Evolutionary conservation across 768 basidiomycete genomes (phyloP).

Genomic region (Clitopilus passeckerianus): DNA sequence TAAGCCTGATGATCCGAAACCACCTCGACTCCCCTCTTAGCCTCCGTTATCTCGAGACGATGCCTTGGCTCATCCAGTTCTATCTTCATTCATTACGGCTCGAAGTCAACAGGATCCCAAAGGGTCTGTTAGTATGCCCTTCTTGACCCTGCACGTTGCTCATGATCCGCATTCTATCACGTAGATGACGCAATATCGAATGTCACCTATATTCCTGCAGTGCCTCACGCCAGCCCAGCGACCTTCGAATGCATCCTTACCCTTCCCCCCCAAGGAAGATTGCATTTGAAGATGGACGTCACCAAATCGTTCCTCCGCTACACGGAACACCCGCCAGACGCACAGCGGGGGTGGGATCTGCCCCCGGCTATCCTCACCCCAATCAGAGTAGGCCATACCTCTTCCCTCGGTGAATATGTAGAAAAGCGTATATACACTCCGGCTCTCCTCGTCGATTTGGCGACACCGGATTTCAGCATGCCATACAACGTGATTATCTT

Average conservation of each 20-base stretch:
- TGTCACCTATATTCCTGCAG: conserved; percentile 62
- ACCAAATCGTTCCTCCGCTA: conserved; percentile 85
- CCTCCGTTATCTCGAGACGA: conserved; percentile 79
- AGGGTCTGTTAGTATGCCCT: conserved; percentile 30
- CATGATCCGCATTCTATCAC: background rate
- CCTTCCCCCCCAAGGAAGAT: conserved; percentile 63
- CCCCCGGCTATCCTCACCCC: conserved; percentile 78
- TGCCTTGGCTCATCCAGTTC: conserved; percentile 90
- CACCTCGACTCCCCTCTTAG: conserved; percentile 35
- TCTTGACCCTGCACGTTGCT: background rate
- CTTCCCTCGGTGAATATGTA: conserved; percentile 9
- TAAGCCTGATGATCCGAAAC: conserved; percentile 67
- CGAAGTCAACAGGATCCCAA: conserved; percentile 36
- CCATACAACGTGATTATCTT: conserved; percentile 99
- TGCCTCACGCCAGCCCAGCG: conserved; percentile 70
- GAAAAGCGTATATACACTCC: conserved; percentile 66
- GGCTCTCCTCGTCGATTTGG: conserved; percentile 82
- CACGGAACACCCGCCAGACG: conserved; percentile 94
- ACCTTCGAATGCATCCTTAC: conserved; percentile 67
- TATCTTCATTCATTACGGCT: conserved; percentile 76
- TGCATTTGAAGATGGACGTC: conserved; percentile 69
- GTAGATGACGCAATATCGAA: conserved; percentile 61
- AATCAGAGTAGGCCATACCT: conserved; percentile 15
- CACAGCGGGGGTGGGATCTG: conserved; percentile 92
- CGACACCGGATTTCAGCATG: conserved; percentile 99